These are phyloP conservation scores for Cystofilobasidium bisporidii DNA, from an alignment of 768 basidiomycete genomes.

Conservation along the genomic window DNA sequence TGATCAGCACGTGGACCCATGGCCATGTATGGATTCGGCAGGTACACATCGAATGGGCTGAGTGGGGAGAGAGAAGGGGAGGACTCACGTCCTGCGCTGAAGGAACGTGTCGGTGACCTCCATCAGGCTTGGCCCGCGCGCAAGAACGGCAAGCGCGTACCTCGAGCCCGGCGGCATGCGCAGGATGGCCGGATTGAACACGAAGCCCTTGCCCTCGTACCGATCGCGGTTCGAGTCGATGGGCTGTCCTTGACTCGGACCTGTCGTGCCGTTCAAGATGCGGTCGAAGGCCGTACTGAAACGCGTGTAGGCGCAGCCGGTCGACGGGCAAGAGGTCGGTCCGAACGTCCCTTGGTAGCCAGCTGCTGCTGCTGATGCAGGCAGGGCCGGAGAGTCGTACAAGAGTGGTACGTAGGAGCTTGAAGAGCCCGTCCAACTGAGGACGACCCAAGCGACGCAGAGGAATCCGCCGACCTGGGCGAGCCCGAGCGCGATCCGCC, in stretches of 20 bases:
- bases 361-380: neutral
- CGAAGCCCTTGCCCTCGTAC: neutral
- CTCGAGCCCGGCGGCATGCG: neutral
- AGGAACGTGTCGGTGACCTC: neutral
- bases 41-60: neutral
- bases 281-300: neutral
- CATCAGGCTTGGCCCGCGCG: neutral
- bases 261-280: neutral
- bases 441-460: neutral
- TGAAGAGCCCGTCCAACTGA: neutral
- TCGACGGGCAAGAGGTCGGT: neutral
- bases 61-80: neutral
- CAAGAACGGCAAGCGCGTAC: neutral
- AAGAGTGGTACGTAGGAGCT: neutral
- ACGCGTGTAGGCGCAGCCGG: constrained; percentile 1
- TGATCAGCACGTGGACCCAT: too few species aligned
- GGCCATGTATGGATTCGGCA: too few species aligned
- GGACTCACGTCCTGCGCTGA: neutral
- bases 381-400: too few species aligned
- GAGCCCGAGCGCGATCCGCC: neutral
- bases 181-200: constrained; percentile 5
- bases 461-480: neutral
- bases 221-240: neutral
- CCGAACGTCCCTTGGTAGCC: neutral
- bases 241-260: neutral